Base-by-base conservation (phyloP, 2,329 filamentous ascomycete genomes). In the Fusarium humuli region DNA sequence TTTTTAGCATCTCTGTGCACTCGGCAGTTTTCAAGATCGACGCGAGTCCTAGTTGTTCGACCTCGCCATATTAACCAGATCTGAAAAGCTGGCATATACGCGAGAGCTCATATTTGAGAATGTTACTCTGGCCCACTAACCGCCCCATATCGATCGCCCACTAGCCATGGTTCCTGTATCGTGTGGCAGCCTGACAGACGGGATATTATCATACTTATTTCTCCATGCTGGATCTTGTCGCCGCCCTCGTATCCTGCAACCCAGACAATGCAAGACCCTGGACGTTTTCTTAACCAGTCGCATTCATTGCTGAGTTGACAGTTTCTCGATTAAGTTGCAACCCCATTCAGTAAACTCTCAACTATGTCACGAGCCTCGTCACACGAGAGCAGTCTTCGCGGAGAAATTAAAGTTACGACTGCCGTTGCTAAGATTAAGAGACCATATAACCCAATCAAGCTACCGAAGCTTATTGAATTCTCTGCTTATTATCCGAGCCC, bases 111-210 rank as follows among this genome's bases (percentile, higher is more conserved):
- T 18, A 29, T 53, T 53, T 42, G 32, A 22, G 12, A 42, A 53
- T 53, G 22, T 16, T 41, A 53, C 49, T 53, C 34, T 53, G 49
- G 34, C 22, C 49, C 49, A 53, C 49, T 14, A 27, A 42, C 34
- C 25, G 22, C 23, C 49, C 49, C 49, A 27, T 53, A 42, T 47
- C 54, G 49, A 48, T 55, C 57, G 57, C 30, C 41, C 45, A 56
- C 67, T 67, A 70, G 50, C 22, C 48, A 42, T 58, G 46, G 58
- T 37, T 63, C 49, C 67, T 49, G 67, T 55, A 29, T 22, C n/a
- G 16, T 53, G 23, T 53, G 49, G 23, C 49, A 41, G 34, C 23
- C 34, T 53, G 49, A 13, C 49, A 53, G 34, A 22, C 48, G 48
- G 48, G 22, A 52, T 27, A 37, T 37, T 50, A 23, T 52, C 30